Evolutionary conservation across 73 alveolate genomes (phyloP).

Genomic region (Tetrahymena malaccensis): DNA sequence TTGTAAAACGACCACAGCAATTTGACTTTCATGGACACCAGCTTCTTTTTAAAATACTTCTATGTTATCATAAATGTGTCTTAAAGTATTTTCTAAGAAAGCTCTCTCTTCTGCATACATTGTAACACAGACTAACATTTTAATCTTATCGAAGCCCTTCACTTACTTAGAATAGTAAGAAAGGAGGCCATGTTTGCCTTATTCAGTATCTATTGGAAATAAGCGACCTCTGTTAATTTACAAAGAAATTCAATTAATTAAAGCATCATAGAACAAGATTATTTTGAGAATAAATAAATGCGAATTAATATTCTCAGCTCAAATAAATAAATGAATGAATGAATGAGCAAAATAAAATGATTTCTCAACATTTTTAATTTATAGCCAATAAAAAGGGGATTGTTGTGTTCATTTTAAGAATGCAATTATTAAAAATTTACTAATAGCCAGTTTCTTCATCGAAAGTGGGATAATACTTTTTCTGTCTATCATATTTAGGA

Average conservation of each 20-base stretch:
- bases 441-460: background rate
- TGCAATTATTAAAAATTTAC: background rate
- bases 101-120: background rate
- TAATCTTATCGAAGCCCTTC: background rate
- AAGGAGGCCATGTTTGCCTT: background rate
- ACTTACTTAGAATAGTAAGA: background rate
- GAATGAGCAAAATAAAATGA: too few relatives aligned
- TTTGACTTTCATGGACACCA: background rate
- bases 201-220: background rate
- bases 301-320: too few relatives aligned
- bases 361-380: too few relatives aligned
- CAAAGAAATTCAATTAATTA: background rate
- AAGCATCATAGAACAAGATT: background rate
- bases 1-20: background rate
- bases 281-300: too few relatives aligned
- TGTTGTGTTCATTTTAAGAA: background rate
- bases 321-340: too few relatives aligned
- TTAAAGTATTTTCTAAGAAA: background rate
- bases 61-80: background rate
- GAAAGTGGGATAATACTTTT: background rate
- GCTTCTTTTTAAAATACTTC: background rate
- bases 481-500: background rate
- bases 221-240: background rate
- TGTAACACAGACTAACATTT: background rate
- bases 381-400: too few relatives aligned